Conservation (phyloP, 2,329 filamentous ascomycete species). For the Fusarium staphyleae region DNA sequence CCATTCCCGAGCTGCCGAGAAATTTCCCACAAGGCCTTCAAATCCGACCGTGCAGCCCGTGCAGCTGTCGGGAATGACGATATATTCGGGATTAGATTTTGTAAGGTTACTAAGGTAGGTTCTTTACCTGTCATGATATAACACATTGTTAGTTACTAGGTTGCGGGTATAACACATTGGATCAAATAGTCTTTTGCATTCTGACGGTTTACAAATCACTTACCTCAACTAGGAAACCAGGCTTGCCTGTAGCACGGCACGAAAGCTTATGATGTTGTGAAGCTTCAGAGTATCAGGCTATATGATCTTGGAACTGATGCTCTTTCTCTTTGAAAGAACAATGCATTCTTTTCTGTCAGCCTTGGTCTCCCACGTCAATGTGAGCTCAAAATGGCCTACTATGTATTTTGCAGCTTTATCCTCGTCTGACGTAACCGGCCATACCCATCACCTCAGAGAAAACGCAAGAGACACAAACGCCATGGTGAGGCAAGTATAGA, state of each 20-base stretch:
- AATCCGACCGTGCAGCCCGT: too few species aligned
- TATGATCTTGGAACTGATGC: conserved; percentile 28
- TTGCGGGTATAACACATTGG: too few species aligned
- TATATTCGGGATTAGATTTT: too few species aligned
- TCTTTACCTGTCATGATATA: too few species aligned
- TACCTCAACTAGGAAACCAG: not conserved
- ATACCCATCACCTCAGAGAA: not conserved
- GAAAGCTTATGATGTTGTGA: conserved; percentile 30
- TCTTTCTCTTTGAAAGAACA: conserved; percentile 21
- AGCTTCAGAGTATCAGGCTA: conserved; percentile 32
- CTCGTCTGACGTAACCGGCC: not conserved
- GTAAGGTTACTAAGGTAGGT: too few species aligned
- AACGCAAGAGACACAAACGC: too few species aligned
- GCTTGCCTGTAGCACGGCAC: conserved; percentile 14
- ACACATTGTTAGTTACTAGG: too few species aligned
- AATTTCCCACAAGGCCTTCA: too few species aligned
- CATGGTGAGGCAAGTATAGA: too few species aligned
- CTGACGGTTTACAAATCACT: not conserved
- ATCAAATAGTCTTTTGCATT: not conserved
- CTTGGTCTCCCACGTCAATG: conserved; percentile 1
- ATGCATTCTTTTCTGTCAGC: conserved; percentile 4
- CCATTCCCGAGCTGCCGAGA: too few species aligned
- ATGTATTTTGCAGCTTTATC: not conserved
- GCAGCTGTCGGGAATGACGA: too few species aligned
- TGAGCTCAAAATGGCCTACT: not conserved